A percentile compares a stretch with the other conserved stretches of the same genome.
Conservation (phyloP, 805 yeast genomes). For the Ogataea saltuana region DNA sequence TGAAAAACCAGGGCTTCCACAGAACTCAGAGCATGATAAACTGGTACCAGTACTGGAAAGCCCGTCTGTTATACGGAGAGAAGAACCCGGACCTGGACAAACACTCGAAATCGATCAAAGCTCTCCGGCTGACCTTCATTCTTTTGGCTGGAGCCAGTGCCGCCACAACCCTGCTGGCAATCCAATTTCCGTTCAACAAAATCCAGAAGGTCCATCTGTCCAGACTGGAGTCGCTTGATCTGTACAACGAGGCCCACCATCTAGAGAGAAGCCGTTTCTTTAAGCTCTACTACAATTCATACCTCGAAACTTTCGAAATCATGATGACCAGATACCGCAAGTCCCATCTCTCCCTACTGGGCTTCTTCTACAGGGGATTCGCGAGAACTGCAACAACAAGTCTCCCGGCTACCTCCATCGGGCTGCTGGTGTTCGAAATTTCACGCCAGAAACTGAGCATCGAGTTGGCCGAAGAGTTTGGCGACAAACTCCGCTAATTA, state of each 20-base stretch:
- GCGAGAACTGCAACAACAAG: conserved; percentile 67
- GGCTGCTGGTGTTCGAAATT: conserved; percentile 80
- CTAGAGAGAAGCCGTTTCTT: conserved; percentile 33
- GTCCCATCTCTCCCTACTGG: conserved; percentile 56
- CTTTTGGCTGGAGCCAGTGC: conserved; percentile 88
- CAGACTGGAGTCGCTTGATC: conserved; percentile 77
- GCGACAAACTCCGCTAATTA: conserved; percentile 1
- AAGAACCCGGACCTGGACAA: conserved; percentile 19
- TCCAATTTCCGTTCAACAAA: conserved; percentile 82
- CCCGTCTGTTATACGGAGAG: conserved; percentile 24
- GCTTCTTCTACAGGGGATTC: conserved; percentile 80
- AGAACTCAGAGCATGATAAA: conserved; percentile 47
- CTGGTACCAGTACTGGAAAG: conserved; percentile 40
- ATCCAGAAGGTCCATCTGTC: conserved; percentile 78
- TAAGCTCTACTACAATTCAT: conserved; percentile 69
- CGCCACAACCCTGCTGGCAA: conserved; percentile 69
- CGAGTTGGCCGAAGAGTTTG: conserved; percentile 25
- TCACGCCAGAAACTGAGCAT: conserved; percentile 50
- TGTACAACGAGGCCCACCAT: conserved; percentile 44
- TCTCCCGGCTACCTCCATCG: conserved; percentile 87
- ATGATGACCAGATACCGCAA: conserved; percentile 53
- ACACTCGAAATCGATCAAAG: conserved; percentile 36
- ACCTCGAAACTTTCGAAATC: conserved; percentile 71
- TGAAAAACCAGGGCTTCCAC: conserved; percentile 67
- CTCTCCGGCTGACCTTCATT: conserved; percentile 67